A percentile compares a stretch with the other conserved stretches of the same genome.
Conservation (phyloP, 2,329 filamentous ascomycete genomes). For the Pseudogymnoascus sp. region DNA sequence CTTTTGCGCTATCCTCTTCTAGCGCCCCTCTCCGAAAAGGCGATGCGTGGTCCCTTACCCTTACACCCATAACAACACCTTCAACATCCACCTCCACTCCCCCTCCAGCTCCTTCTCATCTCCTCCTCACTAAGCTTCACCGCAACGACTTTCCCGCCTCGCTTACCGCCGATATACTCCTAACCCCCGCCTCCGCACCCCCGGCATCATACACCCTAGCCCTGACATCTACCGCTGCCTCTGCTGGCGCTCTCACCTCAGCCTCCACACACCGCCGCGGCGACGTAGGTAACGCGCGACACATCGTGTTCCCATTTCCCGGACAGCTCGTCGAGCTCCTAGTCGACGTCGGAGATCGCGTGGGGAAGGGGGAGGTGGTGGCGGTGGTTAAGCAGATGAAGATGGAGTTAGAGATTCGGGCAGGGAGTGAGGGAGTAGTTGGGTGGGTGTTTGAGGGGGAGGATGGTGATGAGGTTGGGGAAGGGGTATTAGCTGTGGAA, state of each 20-base stretch:
- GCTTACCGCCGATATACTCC: conserved; percentile 43
- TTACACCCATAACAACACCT: conserved; percentile 31
- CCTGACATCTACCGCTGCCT: conserved; percentile 33
- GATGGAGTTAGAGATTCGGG: conserved; percentile 57
- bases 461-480: conserved; percentile 24
- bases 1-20: conserved; percentile 20
- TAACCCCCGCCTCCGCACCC: conserved; percentile 38
- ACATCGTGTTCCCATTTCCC: conserved; percentile 47
- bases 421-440: conserved; percentile 19
- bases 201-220: conserved; percentile 35
- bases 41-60: conserved; percentile 47
- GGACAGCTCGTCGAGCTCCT: conserved; percentile 52
- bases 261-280: conserved; percentile 40
- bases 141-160: conserved; percentile 51
- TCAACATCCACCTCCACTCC: conserved; percentile 16
- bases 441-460: conserved; percentile 24
- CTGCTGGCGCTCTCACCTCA: conserved; percentile 43
- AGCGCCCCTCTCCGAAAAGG: conserved; percentile 46
- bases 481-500: conserved; percentile 21
- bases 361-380: conserved; percentile 43
- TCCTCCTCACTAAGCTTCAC: conserved; percentile 44
- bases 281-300: conserved; percentile 39
- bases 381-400: conserved; percentile 59
- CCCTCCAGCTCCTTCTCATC: conserved; percentile 36
- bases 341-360: conserved; percentile 42